These are phyloP conservation scores for Didymellaceae sp. DNA, from an alignment of 2,329 filamentous ascomycete species.

Conservation along the genomic window DNA sequence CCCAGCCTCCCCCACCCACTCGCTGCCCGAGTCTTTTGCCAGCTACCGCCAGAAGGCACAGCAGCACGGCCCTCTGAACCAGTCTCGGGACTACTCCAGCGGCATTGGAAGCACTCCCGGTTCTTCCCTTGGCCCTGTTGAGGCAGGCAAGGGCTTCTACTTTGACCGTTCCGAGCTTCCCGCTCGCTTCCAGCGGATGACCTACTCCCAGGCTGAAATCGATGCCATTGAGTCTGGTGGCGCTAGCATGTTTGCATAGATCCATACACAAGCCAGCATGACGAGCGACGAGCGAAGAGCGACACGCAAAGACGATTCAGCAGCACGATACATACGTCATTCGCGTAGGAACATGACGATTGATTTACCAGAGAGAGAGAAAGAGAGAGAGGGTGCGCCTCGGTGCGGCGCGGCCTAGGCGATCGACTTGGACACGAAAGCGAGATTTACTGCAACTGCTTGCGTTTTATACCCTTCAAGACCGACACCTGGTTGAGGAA, in stretches of 20 bases:
- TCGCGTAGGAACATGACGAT: conserved; percentile 19
- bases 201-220: conserved; percentile 83
- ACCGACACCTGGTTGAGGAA: conserved; percentile 24
- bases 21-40: conserved; percentile 74
- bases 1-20: conserved; percentile 71
- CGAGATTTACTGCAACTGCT: conserved; percentile 27
- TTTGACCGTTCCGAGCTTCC: conserved; percentile 93
- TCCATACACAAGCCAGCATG: conserved; percentile 46
- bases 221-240: conserved; percentile 95
- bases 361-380: no score
- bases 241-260: conserved; percentile 67
- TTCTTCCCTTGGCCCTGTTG: conserved; percentile 73
- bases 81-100: conserved; percentile 39
- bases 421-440: conserved; percentile 23
- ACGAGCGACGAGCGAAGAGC: conserved; percentile 19
- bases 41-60: conserved; percentile 79
- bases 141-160: conserved; percentile 73
- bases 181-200: conserved; percentile 76
- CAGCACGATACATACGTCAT: conserved; percentile 29
- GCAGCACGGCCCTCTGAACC: conserved; percentile 74
- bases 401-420: conserved; percentile 9
- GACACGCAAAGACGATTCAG: conserved; percentile 22
- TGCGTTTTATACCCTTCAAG: conserved; percentile 41
- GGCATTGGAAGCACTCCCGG: conserved; percentile 68
- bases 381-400: conserved; percentile 15